Percentiles rank a stretch among this genome's conserved stretches.
Evolutionary conservation across 179 eudicot species (phyloP).

Genomic region (Corrigiola litoralis): DNA sequence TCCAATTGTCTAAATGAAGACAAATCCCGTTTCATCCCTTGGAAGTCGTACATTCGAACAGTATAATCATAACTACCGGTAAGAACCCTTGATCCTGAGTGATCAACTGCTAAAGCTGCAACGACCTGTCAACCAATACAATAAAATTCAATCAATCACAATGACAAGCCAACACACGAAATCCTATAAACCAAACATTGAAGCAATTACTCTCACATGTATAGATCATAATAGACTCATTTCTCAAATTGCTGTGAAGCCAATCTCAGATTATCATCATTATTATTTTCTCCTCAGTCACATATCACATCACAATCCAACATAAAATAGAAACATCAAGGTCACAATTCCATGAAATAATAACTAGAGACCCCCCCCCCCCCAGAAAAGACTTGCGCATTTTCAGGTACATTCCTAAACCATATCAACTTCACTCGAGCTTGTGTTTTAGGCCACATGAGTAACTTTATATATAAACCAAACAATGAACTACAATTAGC

Average conservation of each 20-base stretch:
- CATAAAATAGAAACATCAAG: background rate
- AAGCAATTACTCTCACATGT: background rate
- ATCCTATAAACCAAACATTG: background rate
- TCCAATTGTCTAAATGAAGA: slow-evolving; percentile 91
- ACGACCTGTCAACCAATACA: slow-evolving; percentile 63
- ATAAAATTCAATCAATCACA: background rate
- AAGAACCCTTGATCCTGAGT: slow-evolving; percentile 85
- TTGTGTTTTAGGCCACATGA: too few relatives aligned
- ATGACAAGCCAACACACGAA: background rate
- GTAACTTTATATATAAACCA: too few relatives aligned
- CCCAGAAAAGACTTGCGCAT: background rate
- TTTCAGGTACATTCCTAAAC: background rate
- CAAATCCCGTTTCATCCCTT: slow-evolving; percentile 95
- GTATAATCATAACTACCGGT: slow-evolving; percentile 94
- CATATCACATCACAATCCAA: background rate
- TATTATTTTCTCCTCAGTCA: background rate
- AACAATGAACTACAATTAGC: too few relatives aligned
- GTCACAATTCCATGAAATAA: background rate
- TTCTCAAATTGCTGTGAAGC: too few relatives aligned
- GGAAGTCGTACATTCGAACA: slow-evolving; percentile 93
- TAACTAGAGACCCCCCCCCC: background rate
- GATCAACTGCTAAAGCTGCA: slow-evolving; percentile 90
- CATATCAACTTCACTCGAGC: background rate
- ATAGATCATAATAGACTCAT: background rate
- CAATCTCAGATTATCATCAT: background rate